Conservation (phyloP, 2,329 filamentous ascomycete species). For the Rhynchosporium graminicola region DNA sequence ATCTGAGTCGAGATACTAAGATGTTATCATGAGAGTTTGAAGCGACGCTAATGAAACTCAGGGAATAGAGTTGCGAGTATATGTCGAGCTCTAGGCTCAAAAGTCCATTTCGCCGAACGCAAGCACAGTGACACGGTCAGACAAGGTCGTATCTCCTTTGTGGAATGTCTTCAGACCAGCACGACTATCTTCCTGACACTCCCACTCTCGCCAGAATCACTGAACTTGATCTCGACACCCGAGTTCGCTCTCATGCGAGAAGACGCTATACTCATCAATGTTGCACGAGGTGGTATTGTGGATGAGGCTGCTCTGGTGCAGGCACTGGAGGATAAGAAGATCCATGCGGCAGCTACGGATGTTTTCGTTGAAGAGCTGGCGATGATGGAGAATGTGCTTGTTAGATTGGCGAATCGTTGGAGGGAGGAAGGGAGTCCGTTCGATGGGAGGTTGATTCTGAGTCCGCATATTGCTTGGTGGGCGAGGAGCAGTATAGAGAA, state of each 20-base stretch:
- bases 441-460: conserved; percentile 52
- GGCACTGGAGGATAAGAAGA: conserved; percentile 34
- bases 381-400: conserved; percentile 44
- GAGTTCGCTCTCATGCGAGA: conserved; percentile 34
- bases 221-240: conserved; percentile 31
- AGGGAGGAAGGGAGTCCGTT: conserved; percentile 35
- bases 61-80: conserved; percentile 32
- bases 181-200: conserved; percentile 33
- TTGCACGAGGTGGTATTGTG: conserved; percentile 40
- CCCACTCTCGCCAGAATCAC: conserved; percentile 32
- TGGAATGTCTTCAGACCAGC: conserved; percentile 20
- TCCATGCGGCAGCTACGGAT: conserved; percentile 39
- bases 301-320: conserved; percentile 37
- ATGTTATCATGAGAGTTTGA: neutral
- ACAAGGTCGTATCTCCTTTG: conserved; percentile 29
- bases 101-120: conserved; percentile 31
- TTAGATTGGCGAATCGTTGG: conserved; percentile 28
- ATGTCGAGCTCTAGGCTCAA: conserved; percentile 30
- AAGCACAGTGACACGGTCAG: conserved; percentile 22
- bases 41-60: conserved; percentile 15
- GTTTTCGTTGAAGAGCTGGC: conserved; percentile 40
- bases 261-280: conserved; percentile 37
- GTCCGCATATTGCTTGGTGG: conserved; percentile 56
- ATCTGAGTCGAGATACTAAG: neutral
- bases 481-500: conserved; percentile 50